Conservation (phyloP, 2,329 filamentous ascomycete genomes). For the Colletotrichum sp. region DNA sequence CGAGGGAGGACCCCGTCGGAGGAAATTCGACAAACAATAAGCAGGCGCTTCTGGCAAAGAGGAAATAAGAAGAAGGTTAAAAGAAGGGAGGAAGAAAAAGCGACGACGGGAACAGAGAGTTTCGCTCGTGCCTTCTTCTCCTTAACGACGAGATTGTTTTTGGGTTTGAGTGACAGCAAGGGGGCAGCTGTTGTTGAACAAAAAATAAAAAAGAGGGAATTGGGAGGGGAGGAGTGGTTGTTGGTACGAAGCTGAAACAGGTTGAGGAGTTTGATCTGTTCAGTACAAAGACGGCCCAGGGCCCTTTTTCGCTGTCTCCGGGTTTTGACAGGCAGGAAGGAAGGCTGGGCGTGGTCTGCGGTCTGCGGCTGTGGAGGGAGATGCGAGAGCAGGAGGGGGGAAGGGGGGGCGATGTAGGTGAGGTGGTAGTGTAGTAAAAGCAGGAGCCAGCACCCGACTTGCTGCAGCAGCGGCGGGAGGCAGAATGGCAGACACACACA, state of each 20-base stretch:
- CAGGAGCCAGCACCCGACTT: not conserved
- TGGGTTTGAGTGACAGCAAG: slow-evolving; percentile 8
- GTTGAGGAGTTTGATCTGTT: slow-evolving; percentile 38
- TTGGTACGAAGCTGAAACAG: slow-evolving; percentile 37
- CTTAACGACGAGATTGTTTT: slow-evolving; percentile 1
- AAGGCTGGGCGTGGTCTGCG: not conserved
- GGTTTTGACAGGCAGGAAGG: slow-evolving; percentile 13
- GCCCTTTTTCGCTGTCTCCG: slow-evolving; percentile 20
- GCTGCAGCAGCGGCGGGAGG: not conserved
- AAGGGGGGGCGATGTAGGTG: not conserved
- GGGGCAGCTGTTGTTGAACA: slow-evolving; percentile 2
- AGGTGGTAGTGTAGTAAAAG: not conserved
- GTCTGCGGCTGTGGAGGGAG: not conserved
- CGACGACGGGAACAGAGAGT: not conserved
- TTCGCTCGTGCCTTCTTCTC: not conserved
- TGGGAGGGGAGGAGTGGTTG: slow-evolving; percentile 24
- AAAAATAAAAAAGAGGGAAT: slow-evolving; percentile 26
- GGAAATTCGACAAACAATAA: slow-evolving; percentile 14
- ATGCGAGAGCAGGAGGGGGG: not conserved
- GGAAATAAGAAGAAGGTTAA: not conserved
- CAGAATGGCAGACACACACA: not conserved
- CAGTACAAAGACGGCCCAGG: slow-evolving; percentile 31
- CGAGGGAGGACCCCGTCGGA: slow-evolving; percentile 11
- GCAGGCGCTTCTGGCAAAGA: not conserved
- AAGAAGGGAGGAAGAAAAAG: not conserved